phyloP scores from a whole-genome alignment of 805 yeast genomes.

The Metschnikowia koreensis region DNA sequence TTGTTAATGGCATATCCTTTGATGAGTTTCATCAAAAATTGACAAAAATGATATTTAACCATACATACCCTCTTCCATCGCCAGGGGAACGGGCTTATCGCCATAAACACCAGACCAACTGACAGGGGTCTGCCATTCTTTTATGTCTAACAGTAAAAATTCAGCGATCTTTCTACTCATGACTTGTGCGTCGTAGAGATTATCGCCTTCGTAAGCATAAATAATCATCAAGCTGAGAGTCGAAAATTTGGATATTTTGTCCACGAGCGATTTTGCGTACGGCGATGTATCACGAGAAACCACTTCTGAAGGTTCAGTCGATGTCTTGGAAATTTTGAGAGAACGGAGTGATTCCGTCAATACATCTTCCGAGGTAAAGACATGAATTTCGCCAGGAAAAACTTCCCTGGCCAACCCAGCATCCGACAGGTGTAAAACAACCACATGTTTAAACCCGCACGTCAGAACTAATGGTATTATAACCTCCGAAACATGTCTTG shows the following conservation, averaged over 20 bases:
- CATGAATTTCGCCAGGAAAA: constrained; percentile 24
- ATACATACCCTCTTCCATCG: constrained; percentile 76
- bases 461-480: constrained; percentile 47
- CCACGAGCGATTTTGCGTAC: constrained; percentile 16
- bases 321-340: constrained; percentile 22
- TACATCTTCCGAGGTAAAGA: constrained; percentile 30
- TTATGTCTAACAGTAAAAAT: constrained; percentile 22
- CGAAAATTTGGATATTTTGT: constrained; percentile 9
- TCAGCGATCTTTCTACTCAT: constrained; percentile 42
- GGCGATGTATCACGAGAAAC: constrained; percentile 13
- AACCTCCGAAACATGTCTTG: constrained; percentile 50
- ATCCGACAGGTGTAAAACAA: constrained; percentile 72
- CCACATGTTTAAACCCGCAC: constrained; percentile 42
- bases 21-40: background rate
- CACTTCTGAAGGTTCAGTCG: constrained; percentile 5
- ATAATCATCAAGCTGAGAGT: constrained; percentile 46
- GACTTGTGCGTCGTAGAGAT: constrained; percentile 63
- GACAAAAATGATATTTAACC: constrained; percentile 33
- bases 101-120: constrained; percentile 92
- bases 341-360: constrained; percentile 30
- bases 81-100: constrained; percentile 57
- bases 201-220: constrained; percentile 89
- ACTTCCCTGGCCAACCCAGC: constrained; percentile 46
- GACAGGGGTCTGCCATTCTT: constrained; percentile 52
- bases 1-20: too few relatives aligned